Conservation (phyloP, 495 filamentous ascomycete species). For the Penicillium alfredii region DNA sequence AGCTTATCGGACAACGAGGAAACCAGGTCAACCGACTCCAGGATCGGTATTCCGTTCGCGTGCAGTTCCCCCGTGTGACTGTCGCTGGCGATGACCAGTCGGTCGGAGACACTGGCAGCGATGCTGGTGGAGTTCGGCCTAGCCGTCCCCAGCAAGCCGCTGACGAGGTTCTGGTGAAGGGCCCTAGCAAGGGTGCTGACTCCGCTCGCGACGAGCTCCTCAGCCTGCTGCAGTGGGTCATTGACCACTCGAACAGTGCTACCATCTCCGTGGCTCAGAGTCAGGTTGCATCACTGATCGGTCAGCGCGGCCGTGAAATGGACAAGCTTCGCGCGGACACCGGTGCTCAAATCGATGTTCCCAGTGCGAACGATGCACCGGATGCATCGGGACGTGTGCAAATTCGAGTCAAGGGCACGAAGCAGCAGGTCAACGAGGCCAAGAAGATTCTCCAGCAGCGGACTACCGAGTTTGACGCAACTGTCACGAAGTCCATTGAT, state of each 20-base stretch:
- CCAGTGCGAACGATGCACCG: conserved; percentile 53
- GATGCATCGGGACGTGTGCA: conserved; percentile 63
- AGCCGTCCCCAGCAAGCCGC: conserved; percentile 64
- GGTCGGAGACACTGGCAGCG: conserved; percentile 61
- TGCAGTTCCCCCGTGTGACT: conserved; percentile 83
- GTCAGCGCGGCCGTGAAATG: conserved; percentile 81
- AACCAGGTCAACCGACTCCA: conserved; percentile 64
- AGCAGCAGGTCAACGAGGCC: conserved; percentile 80
- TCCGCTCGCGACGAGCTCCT: conserved; percentile 84
- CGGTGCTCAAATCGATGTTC: conserved; percentile 85
- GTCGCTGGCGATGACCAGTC: conserved; percentile 63
- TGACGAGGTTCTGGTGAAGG: conserved; percentile 87
- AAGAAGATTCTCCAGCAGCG: conserved; percentile 84
- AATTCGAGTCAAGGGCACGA: conserved; percentile 85
- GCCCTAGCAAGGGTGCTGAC: conserved; percentile 86
- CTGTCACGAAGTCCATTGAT: conserved; percentile 71
- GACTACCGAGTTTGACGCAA: conserved; percentile 78
- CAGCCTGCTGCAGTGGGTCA: conserved; percentile 75
- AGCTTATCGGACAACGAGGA: conserved; percentile 60
- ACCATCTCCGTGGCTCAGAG: conserved; percentile 78
- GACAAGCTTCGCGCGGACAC: conserved; percentile 78
- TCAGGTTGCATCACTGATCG: conserved; percentile 85
- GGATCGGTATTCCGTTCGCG: conserved; percentile 82
- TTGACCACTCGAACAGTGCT: conserved; percentile 73
- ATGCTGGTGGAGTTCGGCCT: conserved; percentile 53